Conservation (phyloP, 257 asterid species). For the Nyctanthes arbortristis region DNA sequence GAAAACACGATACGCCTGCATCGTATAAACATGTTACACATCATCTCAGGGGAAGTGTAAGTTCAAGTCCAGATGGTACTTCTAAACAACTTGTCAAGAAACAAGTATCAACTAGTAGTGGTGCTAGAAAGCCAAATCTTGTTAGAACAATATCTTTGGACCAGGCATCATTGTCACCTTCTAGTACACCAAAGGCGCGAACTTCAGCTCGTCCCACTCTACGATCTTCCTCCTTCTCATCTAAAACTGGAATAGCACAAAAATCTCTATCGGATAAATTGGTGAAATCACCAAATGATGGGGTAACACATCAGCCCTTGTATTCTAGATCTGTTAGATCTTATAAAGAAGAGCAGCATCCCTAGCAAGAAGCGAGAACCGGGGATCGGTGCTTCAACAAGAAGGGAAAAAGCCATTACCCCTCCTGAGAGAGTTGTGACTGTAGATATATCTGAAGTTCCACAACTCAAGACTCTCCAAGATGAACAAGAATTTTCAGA, state of each 20-base stretch:
- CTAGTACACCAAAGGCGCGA: constrained; percentile 20
- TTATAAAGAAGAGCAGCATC: neutral
- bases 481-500: constrained; percentile 19
- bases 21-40: constrained; percentile 34
- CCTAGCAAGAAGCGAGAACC: constrained; percentile 14
- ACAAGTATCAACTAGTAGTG: constrained; percentile 30
- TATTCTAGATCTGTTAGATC: constrained; percentile 4
- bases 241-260: constrained; percentile 5
- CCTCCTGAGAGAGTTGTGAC: neutral
- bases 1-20: constrained; percentile 28
- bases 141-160: constrained; percentile 34
- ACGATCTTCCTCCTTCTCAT: constrained; percentile 28
- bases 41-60: constrained; percentile 41
- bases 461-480: neutral
- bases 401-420: neutral
- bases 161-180: constrained; percentile 22
- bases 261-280: constrained; percentile 33
- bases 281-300: constrained; percentile 28
- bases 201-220: constrained; percentile 29
- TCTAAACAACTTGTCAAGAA: constrained; percentile 38
- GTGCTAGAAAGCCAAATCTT: constrained; percentile 1
- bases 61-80: constrained; percentile 24
- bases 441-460: constrained; percentile 10
- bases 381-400: neutral
- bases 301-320: constrained; percentile 3